phyloP scores from a whole-genome alignment of 202 grass and related monocot genomes.

The Brachypodium distachyon region DNA sequence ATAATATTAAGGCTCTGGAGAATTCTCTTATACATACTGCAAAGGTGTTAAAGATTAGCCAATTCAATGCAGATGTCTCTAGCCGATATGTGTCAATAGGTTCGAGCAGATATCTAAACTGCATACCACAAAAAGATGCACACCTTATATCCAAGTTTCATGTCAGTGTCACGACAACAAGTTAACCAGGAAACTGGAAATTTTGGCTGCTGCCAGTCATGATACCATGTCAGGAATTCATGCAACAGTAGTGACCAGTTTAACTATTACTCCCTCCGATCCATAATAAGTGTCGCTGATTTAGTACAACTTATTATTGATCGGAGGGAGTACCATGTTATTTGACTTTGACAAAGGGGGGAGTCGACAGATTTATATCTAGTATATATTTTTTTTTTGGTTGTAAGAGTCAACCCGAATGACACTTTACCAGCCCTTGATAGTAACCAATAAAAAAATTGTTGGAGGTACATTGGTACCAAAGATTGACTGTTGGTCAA shows the following conservation, averaged over 20 bases:
- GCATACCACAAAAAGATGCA: neutral
- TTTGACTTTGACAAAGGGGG: neutral
- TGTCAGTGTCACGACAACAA: neutral
- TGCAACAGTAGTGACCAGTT: neutral
- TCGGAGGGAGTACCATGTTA: too few species aligned
- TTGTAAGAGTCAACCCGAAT: neutral
- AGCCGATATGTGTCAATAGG: neutral
- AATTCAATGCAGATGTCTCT: slow-evolving; percentile 7
- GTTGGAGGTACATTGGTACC: neutral
- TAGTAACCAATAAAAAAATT: neutral
- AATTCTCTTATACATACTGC: neutral
- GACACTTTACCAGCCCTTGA: neutral
- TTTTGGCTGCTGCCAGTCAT: neutral
- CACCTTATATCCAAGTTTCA: neutral
- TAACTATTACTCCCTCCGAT: too few species aligned
- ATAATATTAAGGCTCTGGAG: neutral
- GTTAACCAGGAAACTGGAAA: neutral
- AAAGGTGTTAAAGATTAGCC: neutral
- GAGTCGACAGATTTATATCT: neutral
- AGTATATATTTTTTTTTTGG: neutral
- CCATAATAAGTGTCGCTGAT: too few species aligned
- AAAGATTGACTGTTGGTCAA: neutral
- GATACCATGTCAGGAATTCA: neutral
- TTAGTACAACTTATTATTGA: too few species aligned
- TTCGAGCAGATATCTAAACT: neutral